These are phyloP conservation scores for Tieghemostelium lacteum DNA, from an alignment of 78 protist genomes.

Conservation along the genomic window DNA sequence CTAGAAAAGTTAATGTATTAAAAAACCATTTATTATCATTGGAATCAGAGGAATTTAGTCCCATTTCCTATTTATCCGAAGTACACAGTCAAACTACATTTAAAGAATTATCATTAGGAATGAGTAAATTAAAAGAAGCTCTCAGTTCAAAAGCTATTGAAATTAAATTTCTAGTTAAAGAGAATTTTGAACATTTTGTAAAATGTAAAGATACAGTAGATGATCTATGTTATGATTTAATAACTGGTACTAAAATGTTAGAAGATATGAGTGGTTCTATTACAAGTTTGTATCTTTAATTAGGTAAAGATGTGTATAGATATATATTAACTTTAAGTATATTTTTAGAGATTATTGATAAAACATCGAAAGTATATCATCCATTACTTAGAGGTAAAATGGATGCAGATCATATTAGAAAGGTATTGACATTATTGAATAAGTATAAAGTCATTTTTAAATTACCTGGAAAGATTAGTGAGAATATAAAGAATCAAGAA, in stretches of 20 bases:
- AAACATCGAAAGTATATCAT: constrained; percentile 37
- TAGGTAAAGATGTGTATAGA: not conserved
- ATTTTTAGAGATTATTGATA: constrained; percentile 39
- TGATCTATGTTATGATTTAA: constrained; percentile 34
- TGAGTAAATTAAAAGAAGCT: constrained; percentile 55
- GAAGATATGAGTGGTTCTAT: constrained; percentile 60
- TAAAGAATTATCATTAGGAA: constrained; percentile 56
- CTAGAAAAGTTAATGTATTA: constrained; percentile 21
- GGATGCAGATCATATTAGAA: constrained; percentile 65
- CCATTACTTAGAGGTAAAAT: constrained; percentile 43
- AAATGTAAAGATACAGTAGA: constrained; percentile 77
- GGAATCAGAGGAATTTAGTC: constrained; percentile 57
- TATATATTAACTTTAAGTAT: not conserved
- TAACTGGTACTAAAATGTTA: constrained; percentile 45
- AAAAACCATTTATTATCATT: constrained; percentile 28
- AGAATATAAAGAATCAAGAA: constrained; percentile 49
- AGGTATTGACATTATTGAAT: constrained; percentile 55
- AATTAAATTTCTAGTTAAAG: constrained; percentile 42
- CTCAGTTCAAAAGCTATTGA: constrained; percentile 47
- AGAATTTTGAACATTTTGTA: constrained; percentile 71
- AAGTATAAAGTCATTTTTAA: constrained; percentile 66
- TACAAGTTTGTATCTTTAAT: constrained; percentile 10
- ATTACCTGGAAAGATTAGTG: constrained; percentile 57
- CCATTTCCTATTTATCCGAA: constrained; percentile 56
- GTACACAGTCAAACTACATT: constrained; percentile 46